Conservation (phyloP, 805 yeast genomes). For the Myxozyma geophila region DNA sequence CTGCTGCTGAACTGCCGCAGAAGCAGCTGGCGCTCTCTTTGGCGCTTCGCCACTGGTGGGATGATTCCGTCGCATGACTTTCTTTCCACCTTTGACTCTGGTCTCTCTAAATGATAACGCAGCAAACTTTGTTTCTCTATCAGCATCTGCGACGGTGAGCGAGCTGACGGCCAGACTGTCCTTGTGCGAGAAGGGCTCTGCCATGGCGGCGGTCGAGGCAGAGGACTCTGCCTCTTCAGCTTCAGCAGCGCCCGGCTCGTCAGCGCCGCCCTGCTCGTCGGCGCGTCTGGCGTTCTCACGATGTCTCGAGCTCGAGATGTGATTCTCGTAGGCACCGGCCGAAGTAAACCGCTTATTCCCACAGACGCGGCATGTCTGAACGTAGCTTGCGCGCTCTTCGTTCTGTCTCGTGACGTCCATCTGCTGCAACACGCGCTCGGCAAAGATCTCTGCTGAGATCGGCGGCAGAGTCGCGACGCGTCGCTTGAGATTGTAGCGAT, state of each 20-base stretch:
- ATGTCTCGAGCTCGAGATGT: constrained; percentile 36
- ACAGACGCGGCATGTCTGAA: constrained; percentile 35
- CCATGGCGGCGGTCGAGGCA: neutral
- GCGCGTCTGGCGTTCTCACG: constrained; percentile 27
- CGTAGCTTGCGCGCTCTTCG: constrained; percentile 27
- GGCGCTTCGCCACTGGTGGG: neutral
- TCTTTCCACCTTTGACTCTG: constrained; percentile 26
- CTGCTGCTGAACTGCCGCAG: neutral
- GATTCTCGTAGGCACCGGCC: constrained; percentile 39
- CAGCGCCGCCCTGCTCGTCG: constrained; percentile 2
- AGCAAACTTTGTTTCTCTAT: neutral
- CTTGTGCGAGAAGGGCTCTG: neutral
- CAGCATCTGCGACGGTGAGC: constrained; percentile 4
- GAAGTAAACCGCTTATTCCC: constrained; percentile 39
- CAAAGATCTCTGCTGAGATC: constrained; percentile 67
- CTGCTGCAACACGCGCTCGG: constrained; percentile 63
- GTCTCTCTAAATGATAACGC: constrained; percentile 21
- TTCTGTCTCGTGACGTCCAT: constrained; percentile 35
- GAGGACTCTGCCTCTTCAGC: constrained; percentile 5
- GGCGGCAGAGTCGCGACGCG: constrained; percentile 85
- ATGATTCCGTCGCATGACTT: constrained; percentile 9
- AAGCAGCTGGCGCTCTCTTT: neutral
- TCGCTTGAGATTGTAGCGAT: constrained; percentile 90
- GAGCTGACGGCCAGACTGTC: constrained; percentile 7
- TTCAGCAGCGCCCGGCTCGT: neutral